Evolutionary conservation across 106 monocot genomes (phyloP), one percentile per base, ranked within the genome.

Genomic region (Ottelia alismoides): DNA sequence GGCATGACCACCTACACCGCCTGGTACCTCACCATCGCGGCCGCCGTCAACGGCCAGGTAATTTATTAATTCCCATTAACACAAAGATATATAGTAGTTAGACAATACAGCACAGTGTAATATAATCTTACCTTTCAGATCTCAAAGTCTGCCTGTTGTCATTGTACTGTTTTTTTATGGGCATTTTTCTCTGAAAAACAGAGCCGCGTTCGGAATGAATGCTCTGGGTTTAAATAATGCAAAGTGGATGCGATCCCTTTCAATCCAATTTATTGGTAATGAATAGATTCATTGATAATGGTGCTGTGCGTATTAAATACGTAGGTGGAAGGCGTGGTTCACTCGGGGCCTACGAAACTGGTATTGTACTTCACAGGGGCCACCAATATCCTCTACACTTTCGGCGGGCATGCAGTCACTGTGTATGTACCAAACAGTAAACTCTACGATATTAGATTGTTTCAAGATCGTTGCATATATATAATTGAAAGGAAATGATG

Each of bases 351-450:
- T 9, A 68, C 69, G 10, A 80, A 75, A 67, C 56, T 91, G 11
- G 81, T 90, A 10, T 70, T 90, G 20, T 90, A 90, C 80, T 90
- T 90, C 84, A 90, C 90, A 51, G 90, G 90, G 51, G 90, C 90
- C 69, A 90, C 90, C 60, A 90, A 90, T 61, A 84, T 90, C 14
- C 84, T 90, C 59, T 91, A 85, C 70, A 91, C 90, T 59, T 91
- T 91, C 74, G 90, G 90, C 29, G 90, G 90, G 31, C 91, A 91
- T 53, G 91, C 91, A 28, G 84, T 91, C 48, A 91, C 91, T 11
- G 91, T 91, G 90, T 84, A 81, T 76, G 88, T 28, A 3, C 14
- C 20, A 19, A 30, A 25, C 44, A 25, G 52, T 61, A 2, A 2
- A 19, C 2, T 22, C 30, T 17, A 12, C 20, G 20, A 11, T 22